phyloP scores from a whole-genome alignment of 129 eudicot species.

The Solidago caesia region DNA sequence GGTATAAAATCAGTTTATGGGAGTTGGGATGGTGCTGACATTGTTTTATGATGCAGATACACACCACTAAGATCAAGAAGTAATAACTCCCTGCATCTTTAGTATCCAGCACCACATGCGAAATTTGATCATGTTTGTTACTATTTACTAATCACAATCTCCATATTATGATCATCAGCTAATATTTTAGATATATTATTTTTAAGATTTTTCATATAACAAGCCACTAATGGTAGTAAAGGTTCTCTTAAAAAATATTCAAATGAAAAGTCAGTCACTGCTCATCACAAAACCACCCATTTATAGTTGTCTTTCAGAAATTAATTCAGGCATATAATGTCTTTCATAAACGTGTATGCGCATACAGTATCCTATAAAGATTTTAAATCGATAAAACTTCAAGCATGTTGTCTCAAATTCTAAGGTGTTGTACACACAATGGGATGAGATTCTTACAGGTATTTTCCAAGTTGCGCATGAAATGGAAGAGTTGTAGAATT shows the following conservation, averaged over 20 bases:
- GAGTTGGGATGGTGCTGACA: neutral
- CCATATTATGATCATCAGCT: neutral
- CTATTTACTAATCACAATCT: too few species aligned
- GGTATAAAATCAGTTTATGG: neutral
- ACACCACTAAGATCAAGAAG: neutral
- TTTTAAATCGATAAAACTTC: neutral
- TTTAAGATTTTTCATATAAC: too few species aligned
- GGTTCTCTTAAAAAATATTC: too few species aligned
- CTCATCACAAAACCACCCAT: too few species aligned
- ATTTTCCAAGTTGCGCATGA: neutral
- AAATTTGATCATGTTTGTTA: too few species aligned
- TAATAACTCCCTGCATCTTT: neutral
- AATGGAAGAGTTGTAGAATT: neutral
- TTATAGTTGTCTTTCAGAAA: neutral
- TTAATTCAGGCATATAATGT: neutral
- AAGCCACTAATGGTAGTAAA: too few species aligned
- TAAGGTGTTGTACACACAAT: neutral
- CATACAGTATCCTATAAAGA: neutral
- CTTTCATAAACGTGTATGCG: neutral
- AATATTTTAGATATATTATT: too few species aligned
- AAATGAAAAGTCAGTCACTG: too few species aligned
- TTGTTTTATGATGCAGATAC: neutral
- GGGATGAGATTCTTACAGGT: neutral
- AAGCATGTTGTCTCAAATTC: neutral
- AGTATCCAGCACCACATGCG: too few species aligned